Evolutionary conservation across 1,284 basidiomycete species (phyloP).

Genomic region (Boletus mariae): DNA sequence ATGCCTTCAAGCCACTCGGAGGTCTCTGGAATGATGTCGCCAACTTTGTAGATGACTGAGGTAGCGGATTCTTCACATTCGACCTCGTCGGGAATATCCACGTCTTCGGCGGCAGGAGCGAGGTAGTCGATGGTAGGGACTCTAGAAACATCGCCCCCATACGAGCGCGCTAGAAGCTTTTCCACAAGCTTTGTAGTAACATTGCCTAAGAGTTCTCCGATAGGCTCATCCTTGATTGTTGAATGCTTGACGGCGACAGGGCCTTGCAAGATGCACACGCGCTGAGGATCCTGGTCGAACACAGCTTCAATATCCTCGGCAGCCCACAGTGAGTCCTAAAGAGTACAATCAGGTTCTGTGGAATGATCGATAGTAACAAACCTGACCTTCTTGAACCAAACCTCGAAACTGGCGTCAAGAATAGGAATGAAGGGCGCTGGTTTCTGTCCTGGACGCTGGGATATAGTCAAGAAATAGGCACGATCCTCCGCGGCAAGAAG

Average conservation of each 20-base stretch:
- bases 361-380: slow-evolving; percentile 1
- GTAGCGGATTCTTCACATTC: slow-evolving; percentile 43
- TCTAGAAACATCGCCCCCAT: slow-evolving; percentile 73
- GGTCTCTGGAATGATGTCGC: slow-evolving; percentile 52
- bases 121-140: slow-evolving; percentile 90
- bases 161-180: slow-evolving; percentile 80
- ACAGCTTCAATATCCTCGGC: slow-evolving; percentile 98
- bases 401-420: slow-evolving; percentile 88
- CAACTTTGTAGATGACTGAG: slow-evolving; percentile 57
- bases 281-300: slow-evolving; percentile 96
- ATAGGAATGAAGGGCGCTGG: slow-evolving; percentile 99
- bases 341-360: slow-evolving; percentile 16
- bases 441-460: slow-evolving; percentile 95
- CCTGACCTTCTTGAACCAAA: slow-evolving; percentile 96
- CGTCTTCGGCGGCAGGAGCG: slow-evolving; percentile 47
- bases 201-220: slow-evolving; percentile 87
- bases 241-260: slow-evolving; percentile 92
- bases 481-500: slow-evolving; percentile 94
- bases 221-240: slow-evolving; percentile 87
- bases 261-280: slow-evolving; percentile 96
- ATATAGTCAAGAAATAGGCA: slow-evolving; percentile 92
- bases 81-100: slow-evolving; percentile 46
- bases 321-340: slow-evolving; percentile 93
- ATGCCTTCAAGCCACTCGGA: slow-evolving; percentile 83
- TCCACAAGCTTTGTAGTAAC: slow-evolving; percentile 78